A percentile compares a stretch with the other conserved stretches of the same genome.
These are phyloP conservation scores for Collybiopsis confluens DNA, from an alignment of 768 basidiomycete genomes.

Conservation along the genomic window DNA sequence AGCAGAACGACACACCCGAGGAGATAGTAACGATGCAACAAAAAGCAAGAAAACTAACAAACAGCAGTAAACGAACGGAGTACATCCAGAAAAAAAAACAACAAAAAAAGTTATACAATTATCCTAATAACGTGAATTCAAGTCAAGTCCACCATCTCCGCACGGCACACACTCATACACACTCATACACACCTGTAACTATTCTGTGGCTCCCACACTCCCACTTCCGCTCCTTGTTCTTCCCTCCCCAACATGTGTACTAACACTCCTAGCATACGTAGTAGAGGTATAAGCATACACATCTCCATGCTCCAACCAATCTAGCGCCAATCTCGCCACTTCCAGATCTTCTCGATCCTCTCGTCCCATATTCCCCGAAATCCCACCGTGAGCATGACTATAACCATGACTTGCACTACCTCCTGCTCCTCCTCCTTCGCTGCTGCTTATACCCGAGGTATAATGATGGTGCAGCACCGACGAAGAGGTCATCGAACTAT, in stretches of 20 bases:
- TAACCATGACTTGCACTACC: constrained; percentile 21
- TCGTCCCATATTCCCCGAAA: constrained; percentile 29
- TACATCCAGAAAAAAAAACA: too few species aligned
- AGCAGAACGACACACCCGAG: too few species aligned
- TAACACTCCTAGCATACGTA: neutral
- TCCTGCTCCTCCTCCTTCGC: constrained; percentile 9
- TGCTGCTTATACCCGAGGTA: neutral
- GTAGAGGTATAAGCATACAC: neutral
- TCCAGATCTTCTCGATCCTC: constrained; percentile 60
- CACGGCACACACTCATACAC: too few species aligned
- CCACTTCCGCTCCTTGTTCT: neutral
- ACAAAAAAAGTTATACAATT: too few species aligned
- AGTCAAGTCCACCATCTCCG: too few species aligned
- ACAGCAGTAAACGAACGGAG: too few species aligned
- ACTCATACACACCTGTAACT: neutral
- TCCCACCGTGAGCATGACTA: neutral
- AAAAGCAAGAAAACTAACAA: too few species aligned
- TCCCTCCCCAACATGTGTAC: neutral
- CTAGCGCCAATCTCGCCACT: constrained; percentile 52
- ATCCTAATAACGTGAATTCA: too few species aligned
- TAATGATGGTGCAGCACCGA: neutral
- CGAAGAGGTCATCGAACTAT: too few species aligned
- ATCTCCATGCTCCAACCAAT: constrained; percentile 37
- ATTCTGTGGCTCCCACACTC: neutral
- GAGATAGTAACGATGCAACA: too few species aligned